Percentiles rank a stretch among this genome's conserved stretches.
Conservation (phyloP, 1,284 basidiomycete genomes). For the Cryptococcus sp. region DNA sequence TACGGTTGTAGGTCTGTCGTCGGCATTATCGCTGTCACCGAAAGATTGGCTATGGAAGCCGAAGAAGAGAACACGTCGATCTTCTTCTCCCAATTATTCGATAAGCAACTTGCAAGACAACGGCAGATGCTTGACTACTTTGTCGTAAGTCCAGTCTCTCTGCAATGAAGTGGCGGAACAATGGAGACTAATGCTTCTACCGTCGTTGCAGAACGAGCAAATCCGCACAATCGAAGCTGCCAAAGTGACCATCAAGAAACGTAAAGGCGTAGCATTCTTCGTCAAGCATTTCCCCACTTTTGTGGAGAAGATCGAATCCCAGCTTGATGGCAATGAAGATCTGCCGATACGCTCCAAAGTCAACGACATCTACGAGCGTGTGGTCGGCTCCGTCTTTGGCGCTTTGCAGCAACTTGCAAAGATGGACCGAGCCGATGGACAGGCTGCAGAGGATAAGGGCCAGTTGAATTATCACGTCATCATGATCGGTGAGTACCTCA, state of each 20-base stretch:
- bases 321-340: constrained; percentile 74
- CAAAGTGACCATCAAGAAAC: constrained; percentile 72
- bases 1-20: constrained; percentile 69
- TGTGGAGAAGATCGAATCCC: constrained; percentile 77
- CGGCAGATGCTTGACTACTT: constrained; percentile 73
- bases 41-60: constrained; percentile 74
- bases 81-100: constrained; percentile 71
- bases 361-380: constrained; percentile 81
- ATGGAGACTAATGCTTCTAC: background rate
- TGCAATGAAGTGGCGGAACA: background rate
- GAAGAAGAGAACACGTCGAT: constrained; percentile 71
- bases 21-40: constrained; percentile 77
- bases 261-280: constrained; percentile 85
- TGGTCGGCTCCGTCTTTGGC: constrained; percentile 87
- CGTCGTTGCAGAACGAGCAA: constrained; percentile 68
- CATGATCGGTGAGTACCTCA: constrained; percentile 71
- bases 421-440: constrained; percentile 66
- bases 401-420: constrained; percentile 93
- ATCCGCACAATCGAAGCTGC: constrained; percentile 87
- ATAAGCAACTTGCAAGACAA: constrained; percentile 77
- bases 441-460: constrained; percentile 85
- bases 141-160: constrained; percentile 61
- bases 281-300: constrained; percentile 90
- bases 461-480: constrained; percentile 96
- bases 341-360: constrained; percentile 77